phyloP scores from a whole-genome alignment of 139 green algal genomes.

The Nannochloris sp. region DNA sequence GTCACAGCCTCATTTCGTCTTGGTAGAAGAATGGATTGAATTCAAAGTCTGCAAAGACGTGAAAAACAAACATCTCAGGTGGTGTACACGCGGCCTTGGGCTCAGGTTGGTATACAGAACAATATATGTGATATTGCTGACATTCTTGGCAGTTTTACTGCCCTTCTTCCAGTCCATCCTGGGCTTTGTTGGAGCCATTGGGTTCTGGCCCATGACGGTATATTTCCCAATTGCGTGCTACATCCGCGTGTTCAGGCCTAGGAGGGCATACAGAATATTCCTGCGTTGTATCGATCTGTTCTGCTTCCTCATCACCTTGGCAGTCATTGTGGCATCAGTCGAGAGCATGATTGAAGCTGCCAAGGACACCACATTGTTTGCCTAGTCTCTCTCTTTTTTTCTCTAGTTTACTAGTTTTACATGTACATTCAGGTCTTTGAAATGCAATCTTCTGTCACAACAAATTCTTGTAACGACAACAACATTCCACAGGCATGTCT shows the following conservation, averaged over 20 bases:
- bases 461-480: too few species aligned
- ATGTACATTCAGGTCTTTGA: too few species aligned
- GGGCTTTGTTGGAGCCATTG: constrained; percentile 23
- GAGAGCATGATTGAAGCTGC: constrained; percentile 10
- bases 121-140: constrained; percentile 13
- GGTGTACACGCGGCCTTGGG: not conserved
- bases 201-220: constrained; percentile 27
- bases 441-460: too few species aligned
- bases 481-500: too few species aligned
- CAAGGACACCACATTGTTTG: not conserved
- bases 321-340: constrained; percentile 7
- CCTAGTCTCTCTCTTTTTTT: not conserved
- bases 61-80: not conserved
- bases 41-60: constrained; percentile 6
- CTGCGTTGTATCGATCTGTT: constrained; percentile 3
- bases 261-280: not conserved
- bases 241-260: constrained; percentile 1
- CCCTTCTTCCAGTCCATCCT: constrained; percentile 27
- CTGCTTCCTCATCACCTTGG: constrained; percentile 12
- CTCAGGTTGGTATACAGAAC: constrained; percentile 16
- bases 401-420: too few species aligned
- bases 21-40: too few species aligned
- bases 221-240: constrained; percentile 14
- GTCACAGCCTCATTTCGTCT: constrained; percentile 19
- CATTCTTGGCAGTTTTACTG: constrained; percentile 18